Evolutionary conservation across 139 green algal genomes (phyloP).

Genomic region (Diplosphaera chodatii): DNA sequence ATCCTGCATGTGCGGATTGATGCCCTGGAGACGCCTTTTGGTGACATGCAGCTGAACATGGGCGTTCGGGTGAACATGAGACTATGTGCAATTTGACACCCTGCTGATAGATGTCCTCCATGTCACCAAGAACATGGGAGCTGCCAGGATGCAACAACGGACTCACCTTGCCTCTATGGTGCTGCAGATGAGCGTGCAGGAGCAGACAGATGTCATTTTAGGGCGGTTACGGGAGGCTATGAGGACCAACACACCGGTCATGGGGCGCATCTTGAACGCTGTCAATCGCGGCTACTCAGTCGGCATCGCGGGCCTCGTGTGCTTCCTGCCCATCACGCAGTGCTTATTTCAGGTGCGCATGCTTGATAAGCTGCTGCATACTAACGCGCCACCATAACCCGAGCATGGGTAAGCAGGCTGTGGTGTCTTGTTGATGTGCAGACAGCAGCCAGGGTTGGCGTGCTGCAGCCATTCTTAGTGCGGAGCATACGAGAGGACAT

Average conservation of each 20-base stretch:
- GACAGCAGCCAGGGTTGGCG: conserved; percentile 6
- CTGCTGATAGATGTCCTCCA: no score
- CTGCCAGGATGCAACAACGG: no score
- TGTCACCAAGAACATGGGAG: no score
- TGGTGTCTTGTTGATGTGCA: background rate
- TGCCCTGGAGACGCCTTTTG: conserved; percentile 24
- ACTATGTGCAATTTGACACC: no score
- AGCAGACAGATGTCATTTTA: background rate
- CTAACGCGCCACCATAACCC: background rate
- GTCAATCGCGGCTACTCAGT: conserved; percentile 28
- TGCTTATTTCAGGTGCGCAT: background rate
- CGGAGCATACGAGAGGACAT: background rate
- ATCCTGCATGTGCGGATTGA: conserved; percentile 26
- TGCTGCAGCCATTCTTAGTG: conserved; percentile 16
- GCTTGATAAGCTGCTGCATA: background rate
- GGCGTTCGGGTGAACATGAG: conserved; percentile 1
- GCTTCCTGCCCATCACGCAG: conserved; percentile 24
- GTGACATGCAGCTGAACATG: conserved; percentile 27
- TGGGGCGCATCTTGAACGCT: conserved; percentile 32
- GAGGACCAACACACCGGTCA: conserved; percentile 7
- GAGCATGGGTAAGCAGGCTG: no score
- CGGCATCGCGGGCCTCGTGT: conserved; percentile 30
- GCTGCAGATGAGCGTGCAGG: background rate
- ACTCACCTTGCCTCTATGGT: no score
- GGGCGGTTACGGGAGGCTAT: background rate